A percentile compares a stretch with the other conserved stretches of the same genome.
phyloP scores from a whole-genome alignment of 2,329 filamentous ascomycete genomes.

The Aspergillus niger region DNA sequence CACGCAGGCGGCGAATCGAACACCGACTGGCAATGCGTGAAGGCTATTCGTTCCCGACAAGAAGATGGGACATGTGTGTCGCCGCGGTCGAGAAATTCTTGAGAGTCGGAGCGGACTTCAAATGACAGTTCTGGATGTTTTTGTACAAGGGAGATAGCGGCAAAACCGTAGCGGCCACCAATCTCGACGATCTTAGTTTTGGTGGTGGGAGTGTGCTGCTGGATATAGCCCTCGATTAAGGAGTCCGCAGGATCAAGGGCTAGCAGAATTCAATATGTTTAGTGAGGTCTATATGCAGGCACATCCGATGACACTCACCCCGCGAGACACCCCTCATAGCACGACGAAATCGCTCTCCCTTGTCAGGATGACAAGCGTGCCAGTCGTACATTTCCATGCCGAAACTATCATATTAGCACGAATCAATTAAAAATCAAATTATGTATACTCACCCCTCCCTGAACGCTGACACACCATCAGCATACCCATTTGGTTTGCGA shows the following conservation, averaged over 20 bases:
- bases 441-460: background rate
- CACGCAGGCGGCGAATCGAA: background rate
- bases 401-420: background rate
- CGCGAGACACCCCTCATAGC: slow-evolving; percentile 1
- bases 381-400: slow-evolving; percentile 8
- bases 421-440: no score
- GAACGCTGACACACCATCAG: background rate
- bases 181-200: background rate
- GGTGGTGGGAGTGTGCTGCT: background rate
- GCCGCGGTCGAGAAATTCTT: background rate
- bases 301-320: background rate
- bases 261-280: background rate
- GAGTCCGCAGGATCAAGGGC: background rate
- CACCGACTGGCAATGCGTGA: background rate
- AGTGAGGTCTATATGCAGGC: fast-evolving
- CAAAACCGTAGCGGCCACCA: slow-evolving; percentile 2
- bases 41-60: background rate
- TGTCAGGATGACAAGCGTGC: background rate
- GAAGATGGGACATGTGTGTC: background rate
- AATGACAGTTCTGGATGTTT: background rate
- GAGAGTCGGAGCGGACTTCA: background rate
- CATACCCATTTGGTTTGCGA: background rate
- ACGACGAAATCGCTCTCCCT: slow-evolving; percentile 1
- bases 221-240: background rate
- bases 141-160: background rate